These are phyloP conservation scores for Proliferodiscus dingleyae DNA, from an alignment of 2,329 filamentous ascomycete species.

Conservation along the genomic window DNA sequence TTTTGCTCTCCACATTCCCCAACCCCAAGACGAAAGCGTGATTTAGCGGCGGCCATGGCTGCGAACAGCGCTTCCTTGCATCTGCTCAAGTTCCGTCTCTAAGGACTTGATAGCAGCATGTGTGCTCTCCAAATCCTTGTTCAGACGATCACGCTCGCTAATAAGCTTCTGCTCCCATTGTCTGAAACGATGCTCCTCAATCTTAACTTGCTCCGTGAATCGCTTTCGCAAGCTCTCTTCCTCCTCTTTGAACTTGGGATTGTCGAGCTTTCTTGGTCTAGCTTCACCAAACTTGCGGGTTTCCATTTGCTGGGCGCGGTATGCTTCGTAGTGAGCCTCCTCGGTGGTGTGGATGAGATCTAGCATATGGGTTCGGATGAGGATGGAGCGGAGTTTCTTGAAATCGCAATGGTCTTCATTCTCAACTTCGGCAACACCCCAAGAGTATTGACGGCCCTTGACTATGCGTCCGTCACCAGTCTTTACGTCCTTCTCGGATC, in stretches of 20 bases:
- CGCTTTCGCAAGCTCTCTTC: slow-evolving; percentile 97
- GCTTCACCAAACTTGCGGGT: slow-evolving; percentile 99
- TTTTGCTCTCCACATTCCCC: slow-evolving; percentile 5
- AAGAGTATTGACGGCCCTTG: slow-evolving; percentile 98
- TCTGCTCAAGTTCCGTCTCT: slow-evolving; percentile 85
- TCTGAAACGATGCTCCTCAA: slow-evolving; percentile 98
- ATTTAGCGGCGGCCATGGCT: slow-evolving; percentile 84
- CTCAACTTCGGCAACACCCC: slow-evolving; percentile 99
- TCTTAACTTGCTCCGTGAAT: slow-evolving; percentile 99
- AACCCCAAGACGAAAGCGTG: background rate
- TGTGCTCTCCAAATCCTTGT: slow-evolving; percentile 98
- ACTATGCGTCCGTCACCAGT: slow-evolving; percentile 92
- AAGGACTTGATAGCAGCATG: slow-evolving; percentile 90
- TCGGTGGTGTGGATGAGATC: slow-evolving; percentile 99
- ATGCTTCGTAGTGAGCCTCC: slow-evolving; percentile 98
- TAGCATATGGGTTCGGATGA: slow-evolving; percentile 99
- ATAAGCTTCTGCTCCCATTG: slow-evolving; percentile 99
- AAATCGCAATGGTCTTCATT: slow-evolving; percentile 99
- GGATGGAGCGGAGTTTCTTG: slow-evolving; percentile 98
- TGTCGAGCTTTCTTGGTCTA: slow-evolving; percentile 94
- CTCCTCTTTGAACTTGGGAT: slow-evolving; percentile 99
- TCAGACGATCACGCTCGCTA: slow-evolving; percentile 94
- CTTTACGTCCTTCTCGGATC: slow-evolving; percentile 98
- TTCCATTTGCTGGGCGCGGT: slow-evolving; percentile 99
- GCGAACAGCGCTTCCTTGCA: slow-evolving; percentile 86